Evolutionary conservation across 2,329 filamentous ascomycete genomes (phyloP), one percentile per base, ranked within the genome.

Genomic region (Gaeumannomyces sp.): DNA sequence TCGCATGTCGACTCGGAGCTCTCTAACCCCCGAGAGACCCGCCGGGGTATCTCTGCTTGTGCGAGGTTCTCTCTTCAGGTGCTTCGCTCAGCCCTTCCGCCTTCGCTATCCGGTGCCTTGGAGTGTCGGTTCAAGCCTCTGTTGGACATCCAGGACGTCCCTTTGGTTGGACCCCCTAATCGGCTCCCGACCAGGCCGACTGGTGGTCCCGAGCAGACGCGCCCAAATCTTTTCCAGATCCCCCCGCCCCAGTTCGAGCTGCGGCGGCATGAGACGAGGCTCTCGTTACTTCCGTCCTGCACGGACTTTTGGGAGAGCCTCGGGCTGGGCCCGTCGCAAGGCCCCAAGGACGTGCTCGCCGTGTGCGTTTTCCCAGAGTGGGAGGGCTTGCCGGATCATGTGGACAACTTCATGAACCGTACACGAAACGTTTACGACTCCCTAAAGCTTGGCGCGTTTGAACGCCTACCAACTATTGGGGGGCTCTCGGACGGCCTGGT

Each of bases 231-330:
- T 2, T 89, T 89, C 68, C 79, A 81, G 57, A 84, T 95, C 2
- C 83, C 85, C 1, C 79, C 87, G 0, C 91, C 91, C 1, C 88
- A 91, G 70, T 78, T 95, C 53, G 87, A 91, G 68, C 80, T 96
- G 14, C 87, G 88, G 61, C 83, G 91, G 64, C 85, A 87, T 27
- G 89, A 92, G 56, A 82, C 83, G 1, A 85, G 84, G 61, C 83
- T 93, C 65, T 91, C 92, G 14, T 80, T 96, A 56, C 79, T 94
- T 28, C 90, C 92, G 2, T 85, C 91, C 0, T 89, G 90, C 0
- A 78, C 94, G 27, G 78, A 83, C 1, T 96, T 95, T 71, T 96
- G 92, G 92, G 91, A 95, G 72, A 87, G 88, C 60, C 78, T 96
- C 25, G 90, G 91, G 0, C 80, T 96, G 1, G 86, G 86, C 1